These are phyloP conservation scores for Fusarium sp. DNA, from an alignment of 2,329 filamentous ascomycete species.

Conservation along the genomic window DNA sequence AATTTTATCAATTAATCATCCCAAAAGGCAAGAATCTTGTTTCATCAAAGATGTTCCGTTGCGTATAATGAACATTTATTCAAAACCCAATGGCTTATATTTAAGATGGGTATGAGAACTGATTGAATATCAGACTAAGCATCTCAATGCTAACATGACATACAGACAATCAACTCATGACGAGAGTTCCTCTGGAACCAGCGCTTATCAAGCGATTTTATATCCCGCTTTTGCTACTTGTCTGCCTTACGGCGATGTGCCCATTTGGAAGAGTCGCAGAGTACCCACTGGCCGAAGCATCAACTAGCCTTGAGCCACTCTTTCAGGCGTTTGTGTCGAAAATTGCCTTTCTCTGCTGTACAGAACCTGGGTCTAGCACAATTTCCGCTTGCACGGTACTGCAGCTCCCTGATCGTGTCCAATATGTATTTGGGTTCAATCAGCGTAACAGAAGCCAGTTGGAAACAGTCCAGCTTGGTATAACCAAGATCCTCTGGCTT, in stretches of 20 bases:
- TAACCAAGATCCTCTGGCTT: neutral
- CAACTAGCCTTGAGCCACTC: neutral
- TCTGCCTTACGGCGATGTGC: neutral
- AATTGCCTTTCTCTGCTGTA: constrained; percentile 3
- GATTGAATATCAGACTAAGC: too few relatives aligned
- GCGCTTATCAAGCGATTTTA: neutral
- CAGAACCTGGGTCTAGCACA: neutral
- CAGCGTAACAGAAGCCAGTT: neutral
- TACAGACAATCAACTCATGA: neutral
- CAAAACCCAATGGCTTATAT: too few relatives aligned
- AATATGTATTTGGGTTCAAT: constrained; percentile 6
- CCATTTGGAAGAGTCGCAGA: constrained; percentile 1
- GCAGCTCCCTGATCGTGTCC: constrained; percentile 1
- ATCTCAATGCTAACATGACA: too few relatives aligned
- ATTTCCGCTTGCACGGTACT: constrained; percentile 4
- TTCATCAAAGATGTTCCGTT: too few relatives aligned
- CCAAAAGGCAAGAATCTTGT: too few relatives aligned
- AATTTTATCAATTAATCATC: too few relatives aligned
- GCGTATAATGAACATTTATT: too few relatives aligned
- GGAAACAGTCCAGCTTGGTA: neutral
- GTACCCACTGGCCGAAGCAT: neutral
- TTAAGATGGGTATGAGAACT: too few relatives aligned
- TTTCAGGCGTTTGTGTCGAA: constrained; percentile 3
- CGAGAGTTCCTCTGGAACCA: neutral
- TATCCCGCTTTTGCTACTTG: neutral